Evolutionary conservation across 768 basidiomycete species (phyloP).

Genomic region (Xerocomellus intermedius): DNA sequence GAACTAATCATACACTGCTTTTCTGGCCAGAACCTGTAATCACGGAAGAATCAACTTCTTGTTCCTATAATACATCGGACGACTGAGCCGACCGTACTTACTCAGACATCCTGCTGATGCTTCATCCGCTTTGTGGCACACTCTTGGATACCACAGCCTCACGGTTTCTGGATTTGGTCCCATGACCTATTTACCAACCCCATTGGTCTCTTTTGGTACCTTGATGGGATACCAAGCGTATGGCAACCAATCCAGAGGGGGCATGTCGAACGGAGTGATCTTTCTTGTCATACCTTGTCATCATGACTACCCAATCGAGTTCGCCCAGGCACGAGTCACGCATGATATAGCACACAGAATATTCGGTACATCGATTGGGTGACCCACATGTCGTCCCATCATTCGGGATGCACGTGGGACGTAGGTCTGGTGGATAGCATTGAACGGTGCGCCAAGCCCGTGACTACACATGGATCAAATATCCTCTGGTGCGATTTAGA

Average conservation of each 20-base stretch:
- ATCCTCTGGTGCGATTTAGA: neutral
- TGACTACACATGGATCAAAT: neutral
- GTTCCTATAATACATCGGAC: neutral
- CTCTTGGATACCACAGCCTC: constrained; percentile 31
- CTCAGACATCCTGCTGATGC: constrained; percentile 21
- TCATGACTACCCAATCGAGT: constrained; percentile 8
- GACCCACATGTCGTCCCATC: neutral
- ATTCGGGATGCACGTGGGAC: neutral
- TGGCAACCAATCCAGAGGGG: constrained; percentile 4
- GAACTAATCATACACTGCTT: constrained; percentile 9
- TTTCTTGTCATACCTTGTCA: constrained; percentile 3
- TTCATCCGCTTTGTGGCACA: constrained; percentile 30
- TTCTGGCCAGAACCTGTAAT: constrained; percentile 2
- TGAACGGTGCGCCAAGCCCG: neutral
- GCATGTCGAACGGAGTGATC: neutral
- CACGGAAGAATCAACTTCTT: neutral
- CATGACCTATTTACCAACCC: neutral
- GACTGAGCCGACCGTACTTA: neutral
- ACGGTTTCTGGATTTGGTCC: constrained; percentile 4
- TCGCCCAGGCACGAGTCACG: constrained; percentile 1
- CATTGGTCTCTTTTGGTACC: neutral
- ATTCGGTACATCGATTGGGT: neutral
- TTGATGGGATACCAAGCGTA: neutral
- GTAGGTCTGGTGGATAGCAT: neutral
- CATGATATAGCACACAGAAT: neutral